Evolutionary conservation across 2,329 filamentous ascomycete genomes (phyloP).

Genomic region (Diatrype stigma): DNA sequence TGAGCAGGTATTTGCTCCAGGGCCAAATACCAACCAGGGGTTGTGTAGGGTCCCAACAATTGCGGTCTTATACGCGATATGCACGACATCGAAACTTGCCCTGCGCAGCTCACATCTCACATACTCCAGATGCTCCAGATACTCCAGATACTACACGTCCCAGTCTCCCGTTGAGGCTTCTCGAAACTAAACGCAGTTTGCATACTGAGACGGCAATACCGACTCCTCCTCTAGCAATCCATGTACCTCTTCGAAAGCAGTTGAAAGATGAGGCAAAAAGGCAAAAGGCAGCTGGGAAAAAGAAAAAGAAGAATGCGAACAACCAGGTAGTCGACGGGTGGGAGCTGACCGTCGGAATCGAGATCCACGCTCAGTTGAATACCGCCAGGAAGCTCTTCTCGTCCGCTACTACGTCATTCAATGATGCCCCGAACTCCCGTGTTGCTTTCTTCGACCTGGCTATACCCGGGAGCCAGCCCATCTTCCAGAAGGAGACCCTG

Average conservation of each 20-base stretch:
- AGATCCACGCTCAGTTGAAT: slow-evolving; percentile 96
- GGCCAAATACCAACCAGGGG: slow-evolving; percentile 39
- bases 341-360: slow-evolving; percentile 94
- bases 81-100: background rate
- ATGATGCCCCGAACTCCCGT: slow-evolving; percentile 74
- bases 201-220: slow-evolving; percentile 27
- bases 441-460: slow-evolving; percentile 86
- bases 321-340: slow-evolving; percentile 62
- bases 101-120: background rate
- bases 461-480: slow-evolving; percentile 82
- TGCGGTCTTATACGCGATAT: background rate
- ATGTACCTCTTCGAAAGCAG: slow-evolving; percentile 63
- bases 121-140: background rate
- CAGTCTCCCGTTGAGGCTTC: slow-evolving; percentile 1
- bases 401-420: slow-evolving; percentile 59
- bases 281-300: slow-evolving; percentile 38
- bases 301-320: slow-evolving; percentile 41
- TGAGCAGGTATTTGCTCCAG: slow-evolving; percentile 46
- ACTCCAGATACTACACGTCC: background rate
- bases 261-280: slow-evolving; percentile 63
- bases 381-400: slow-evolving; percentile 89
- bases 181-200: slow-evolving; percentile 21
- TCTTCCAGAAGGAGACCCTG: slow-evolving; percentile 77
- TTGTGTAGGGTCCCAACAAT: slow-evolving; percentile 31
- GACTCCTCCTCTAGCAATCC: slow-evolving; percentile 12